phyloP scores from a whole-genome alignment of 495 filamentous ascomycete species.

The Cryomyces minteri region DNA sequence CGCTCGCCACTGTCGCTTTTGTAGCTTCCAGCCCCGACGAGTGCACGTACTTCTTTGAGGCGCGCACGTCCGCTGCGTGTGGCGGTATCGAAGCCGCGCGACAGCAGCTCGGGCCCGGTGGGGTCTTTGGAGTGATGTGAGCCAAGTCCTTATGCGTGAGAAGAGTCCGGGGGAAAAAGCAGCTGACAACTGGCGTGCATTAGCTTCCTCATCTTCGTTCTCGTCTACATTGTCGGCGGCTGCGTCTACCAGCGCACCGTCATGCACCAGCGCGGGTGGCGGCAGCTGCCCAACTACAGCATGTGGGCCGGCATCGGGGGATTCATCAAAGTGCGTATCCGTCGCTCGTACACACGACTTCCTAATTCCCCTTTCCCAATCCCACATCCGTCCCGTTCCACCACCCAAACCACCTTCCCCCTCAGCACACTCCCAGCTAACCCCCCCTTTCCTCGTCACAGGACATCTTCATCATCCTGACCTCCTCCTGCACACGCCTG shows the following conservation, averaged over 20 bases:
- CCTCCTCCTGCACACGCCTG: slow-evolving; percentile 54
- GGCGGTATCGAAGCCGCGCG: slow-evolving; percentile 43
- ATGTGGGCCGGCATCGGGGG: slow-evolving; percentile 79
- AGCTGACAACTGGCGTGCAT: slow-evolving; percentile 18
- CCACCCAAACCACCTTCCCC: neutral
- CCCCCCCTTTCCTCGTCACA: slow-evolving; percentile 14
- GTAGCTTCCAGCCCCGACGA: slow-evolving; percentile 67
- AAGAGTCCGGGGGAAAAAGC: neutral
- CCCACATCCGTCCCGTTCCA: neutral
- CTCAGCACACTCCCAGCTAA: neutral
- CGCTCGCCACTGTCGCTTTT: slow-evolving; percentile 53
- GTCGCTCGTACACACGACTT: neutral
- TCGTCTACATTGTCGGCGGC: slow-evolving; percentile 82
- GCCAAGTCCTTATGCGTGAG: slow-evolving; percentile 10
- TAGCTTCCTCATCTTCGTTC: slow-evolving; percentile 41
- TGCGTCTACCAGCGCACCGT: slow-evolving; percentile 92
- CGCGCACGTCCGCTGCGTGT: slow-evolving; percentile 75
- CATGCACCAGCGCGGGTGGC: slow-evolving; percentile 87
- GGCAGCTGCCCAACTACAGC: slow-evolving; percentile 84
- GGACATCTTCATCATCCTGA: slow-evolving; percentile 68
- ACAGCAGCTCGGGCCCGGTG: slow-evolving; percentile 56
- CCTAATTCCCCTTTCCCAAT: too few species aligned
- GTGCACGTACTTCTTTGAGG: slow-evolving; percentile 94
- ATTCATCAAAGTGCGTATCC: slow-evolving; percentile 56
- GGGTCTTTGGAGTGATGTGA: slow-evolving; percentile 85